These are phyloP conservation scores for Naganishia antarctica DNA, from an alignment of 768 basidiomycete genomes.

Conservation along the genomic window DNA sequence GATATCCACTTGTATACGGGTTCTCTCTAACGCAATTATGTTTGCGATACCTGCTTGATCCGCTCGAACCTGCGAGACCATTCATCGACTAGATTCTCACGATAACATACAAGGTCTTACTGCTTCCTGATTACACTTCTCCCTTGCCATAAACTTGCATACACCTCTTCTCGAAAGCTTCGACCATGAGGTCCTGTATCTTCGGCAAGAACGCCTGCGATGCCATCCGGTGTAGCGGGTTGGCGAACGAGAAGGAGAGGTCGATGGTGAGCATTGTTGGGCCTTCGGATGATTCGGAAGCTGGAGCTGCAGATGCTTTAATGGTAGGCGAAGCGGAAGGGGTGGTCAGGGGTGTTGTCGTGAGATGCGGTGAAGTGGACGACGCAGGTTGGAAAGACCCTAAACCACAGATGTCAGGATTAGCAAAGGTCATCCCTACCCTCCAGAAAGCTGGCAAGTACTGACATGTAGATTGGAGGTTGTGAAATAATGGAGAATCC, in stretches of 20 bases:
- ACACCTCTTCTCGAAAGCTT: slow-evolving; percentile 86
- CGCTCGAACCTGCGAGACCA: too few relatives aligned
- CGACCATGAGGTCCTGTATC: slow-evolving; percentile 80
- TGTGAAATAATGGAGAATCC: slow-evolving; percentile 43
- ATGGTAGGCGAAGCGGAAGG: slow-evolving; percentile 16
- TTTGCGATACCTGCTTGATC: too few relatives aligned
- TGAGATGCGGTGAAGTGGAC: slow-evolving; percentile 51
- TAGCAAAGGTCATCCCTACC: background rate
- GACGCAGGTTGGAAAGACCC: slow-evolving; percentile 59
- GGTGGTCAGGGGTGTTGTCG: slow-evolving; percentile 26
- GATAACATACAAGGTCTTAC: background rate
- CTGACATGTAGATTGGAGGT: slow-evolving; percentile 44
- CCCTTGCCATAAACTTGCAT: slow-evolving; percentile 62
- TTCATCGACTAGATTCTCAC: too few relatives aligned
- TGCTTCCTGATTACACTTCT: background rate
- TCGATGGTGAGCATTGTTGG: slow-evolving; percentile 81
- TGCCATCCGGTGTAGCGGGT: slow-evolving; percentile 76
- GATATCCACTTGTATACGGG: too few relatives aligned
- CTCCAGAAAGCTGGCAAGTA: background rate
- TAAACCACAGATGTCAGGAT: background rate
- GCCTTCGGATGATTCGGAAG: slow-evolving; percentile 34
- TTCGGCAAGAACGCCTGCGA: slow-evolving; percentile 79
- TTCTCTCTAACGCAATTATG: too few relatives aligned
- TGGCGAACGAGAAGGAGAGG: slow-evolving; percentile 78
- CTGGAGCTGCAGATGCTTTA: slow-evolving; percentile 5